These are phyloP conservation scores for Codiaeum variegatum DNA, from an alignment of 441 rosid species.

Conservation along the genomic window DNA sequence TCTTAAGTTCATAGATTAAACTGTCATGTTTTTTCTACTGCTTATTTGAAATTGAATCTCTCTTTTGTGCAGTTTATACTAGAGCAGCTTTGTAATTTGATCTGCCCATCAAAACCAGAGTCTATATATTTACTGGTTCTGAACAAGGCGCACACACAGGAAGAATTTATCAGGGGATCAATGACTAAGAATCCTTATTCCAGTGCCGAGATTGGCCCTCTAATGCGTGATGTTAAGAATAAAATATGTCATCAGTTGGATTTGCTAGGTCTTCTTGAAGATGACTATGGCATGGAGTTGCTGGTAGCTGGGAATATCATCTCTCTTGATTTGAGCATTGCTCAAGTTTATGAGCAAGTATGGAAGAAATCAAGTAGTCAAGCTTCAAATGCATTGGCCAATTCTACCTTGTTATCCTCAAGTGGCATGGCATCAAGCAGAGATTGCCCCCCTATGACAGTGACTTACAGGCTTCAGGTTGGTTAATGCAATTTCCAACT, in stretches of 20 bases:
- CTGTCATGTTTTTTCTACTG: slow-evolving; percentile 6
- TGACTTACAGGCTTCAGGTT: slow-evolving; percentile 99
- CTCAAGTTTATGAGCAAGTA: slow-evolving; percentile 98
- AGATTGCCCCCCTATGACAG: slow-evolving; percentile 96
- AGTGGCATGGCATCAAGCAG: slow-evolving; percentile 56
- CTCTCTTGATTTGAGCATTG: slow-evolving; percentile 96
- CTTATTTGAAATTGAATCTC: slow-evolving; percentile 25
- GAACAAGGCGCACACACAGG: slow-evolving; percentile 98
- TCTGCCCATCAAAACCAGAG: slow-evolving; percentile 98
- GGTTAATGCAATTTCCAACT: slow-evolving; percentile 13
- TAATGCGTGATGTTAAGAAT: slow-evolving; percentile 99
- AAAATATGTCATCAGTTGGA: slow-evolving; percentile 98
- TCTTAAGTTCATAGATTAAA: background rate
- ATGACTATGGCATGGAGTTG: slow-evolving; percentile 99
- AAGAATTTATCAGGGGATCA: slow-evolving; percentile 98
- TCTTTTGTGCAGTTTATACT: slow-evolving; percentile 83
- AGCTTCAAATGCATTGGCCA: slow-evolving; percentile 61
- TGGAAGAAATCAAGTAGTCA: slow-evolving; percentile 96
- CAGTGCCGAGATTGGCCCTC: slow-evolving; percentile 97
- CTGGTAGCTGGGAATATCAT: slow-evolving; percentile 98
- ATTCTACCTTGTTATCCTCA: slow-evolving; percentile 65
- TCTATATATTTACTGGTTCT: slow-evolving; percentile 80
- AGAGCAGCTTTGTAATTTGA: slow-evolving; percentile 99
- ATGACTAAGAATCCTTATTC: slow-evolving; percentile 99
- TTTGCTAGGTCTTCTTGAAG: slow-evolving; percentile 84